Evolutionary conservation across 1,284 basidiomycete species (phyloP), one percentile per base, ranked within the genome.

Genomic region (Malassezia obtusa): DNA sequence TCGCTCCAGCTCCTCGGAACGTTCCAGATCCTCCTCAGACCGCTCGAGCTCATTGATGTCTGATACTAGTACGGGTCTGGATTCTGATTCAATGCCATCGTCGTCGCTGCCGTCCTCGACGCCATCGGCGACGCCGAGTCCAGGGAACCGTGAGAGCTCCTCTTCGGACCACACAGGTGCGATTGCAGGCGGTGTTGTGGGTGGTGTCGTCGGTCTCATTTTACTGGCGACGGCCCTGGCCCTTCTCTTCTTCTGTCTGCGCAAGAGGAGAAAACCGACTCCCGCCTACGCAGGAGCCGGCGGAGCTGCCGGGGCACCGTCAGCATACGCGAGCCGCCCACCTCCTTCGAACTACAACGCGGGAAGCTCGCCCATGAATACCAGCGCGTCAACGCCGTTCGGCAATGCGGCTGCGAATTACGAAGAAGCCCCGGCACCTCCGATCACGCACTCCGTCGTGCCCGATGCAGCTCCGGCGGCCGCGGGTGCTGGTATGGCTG

Each of bases 111-210:
- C 43, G 28, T 30, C 43, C 11, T 26, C 15, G 15, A n/a, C 40
- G 17, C 10, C 40, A 10, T n/a, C 40, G 24, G 17, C 40, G 7
- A 4, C 25, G 7, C 40, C 40, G 14, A 25, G 24, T 12, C 7
- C 28, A 12, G 6, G 7, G 21, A 38, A 38, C 6, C 6, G 14
- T n/a, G 21, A 7, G 14, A 28, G 32, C 22, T 31, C 21, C 31
- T 35, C 32, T 14, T 19, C n/a, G 17, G 17, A 26, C 10, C 30
- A 54, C 37, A 45, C 53, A 1, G 53, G 53, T 15, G 45, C 46
- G 36, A 56, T 56, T 50, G 53, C 33, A 14, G 53, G 53, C 30
- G 53, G 53, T 37, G 53, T 56, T 3, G 53, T 56, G 4, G 53
- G 53, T 30, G 53, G 53, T 44, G 53, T 56, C 4, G 53, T 39